phyloP scores from a whole-genome alignment of 1,284 basidiomycete species.

The Apiotrichum montevideense region DNA sequence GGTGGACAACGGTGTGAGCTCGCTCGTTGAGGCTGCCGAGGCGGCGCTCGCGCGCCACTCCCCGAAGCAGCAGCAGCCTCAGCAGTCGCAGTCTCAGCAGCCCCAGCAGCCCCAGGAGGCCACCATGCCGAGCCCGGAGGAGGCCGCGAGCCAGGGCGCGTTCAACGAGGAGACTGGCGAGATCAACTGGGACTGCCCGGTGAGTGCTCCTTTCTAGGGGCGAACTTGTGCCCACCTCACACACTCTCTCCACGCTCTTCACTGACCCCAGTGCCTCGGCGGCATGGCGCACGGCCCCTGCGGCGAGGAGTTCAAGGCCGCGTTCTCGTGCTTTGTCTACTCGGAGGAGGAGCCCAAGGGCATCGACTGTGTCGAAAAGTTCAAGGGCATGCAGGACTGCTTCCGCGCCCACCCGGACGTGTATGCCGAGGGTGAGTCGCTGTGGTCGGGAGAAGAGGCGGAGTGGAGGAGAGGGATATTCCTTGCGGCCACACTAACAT shows the following conservation, averaged over 20 bases:
- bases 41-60: conserved; percentile 3
- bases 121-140: conserved; percentile 1
- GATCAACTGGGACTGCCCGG: conserved; percentile 96
- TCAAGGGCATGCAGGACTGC: conserved; percentile 96
- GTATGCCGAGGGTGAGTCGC: conserved; percentile 77
- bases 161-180: conserved; percentile 91
- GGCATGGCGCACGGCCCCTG: conserved; percentile 98
- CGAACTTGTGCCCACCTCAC: background rate
- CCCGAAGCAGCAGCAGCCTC: background rate
- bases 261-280: conserved; percentile 64
- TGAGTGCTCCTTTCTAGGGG: conserved; percentile 19
- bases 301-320: conserved; percentile 86
- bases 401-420: conserved; percentile 93
- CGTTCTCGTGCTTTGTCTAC: conserved; percentile 95
- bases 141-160: conserved; percentile 45
- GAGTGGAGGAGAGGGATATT: too few species aligned
- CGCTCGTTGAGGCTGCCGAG: conserved; percentile 11
- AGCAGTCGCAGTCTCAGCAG: background rate
- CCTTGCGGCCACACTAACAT: too few species aligned
- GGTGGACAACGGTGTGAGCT: conserved; percentile 5
- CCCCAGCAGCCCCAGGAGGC: background rate
- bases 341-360: conserved; percentile 96
- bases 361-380: conserved; percentile 95
- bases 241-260: background rate
- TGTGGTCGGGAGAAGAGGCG: too few species aligned